phyloP scores from a whole-genome alignment of 139 green algal genomes.

The Mesotaenium endlicherianum region DNA sequence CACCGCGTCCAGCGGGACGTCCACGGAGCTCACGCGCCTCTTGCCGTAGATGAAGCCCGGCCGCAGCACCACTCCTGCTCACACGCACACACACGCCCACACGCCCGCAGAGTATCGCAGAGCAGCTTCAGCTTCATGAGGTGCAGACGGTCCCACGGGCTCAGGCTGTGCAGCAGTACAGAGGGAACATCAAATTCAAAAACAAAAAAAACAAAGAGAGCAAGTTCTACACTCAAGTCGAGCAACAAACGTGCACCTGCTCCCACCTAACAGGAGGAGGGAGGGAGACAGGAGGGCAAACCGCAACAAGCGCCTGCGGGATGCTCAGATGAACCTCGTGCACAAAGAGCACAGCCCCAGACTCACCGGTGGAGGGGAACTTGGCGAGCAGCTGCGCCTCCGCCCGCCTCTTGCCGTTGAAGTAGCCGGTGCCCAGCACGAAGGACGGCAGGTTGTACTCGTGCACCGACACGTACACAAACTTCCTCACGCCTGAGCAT shows the following conservation, averaged over 20 bases:
- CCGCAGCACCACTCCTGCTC: conserved; percentile 43
- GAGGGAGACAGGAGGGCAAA: not conserved
- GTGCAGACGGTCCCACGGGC: too few relatives aligned
- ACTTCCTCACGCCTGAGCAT: conserved; percentile 29
- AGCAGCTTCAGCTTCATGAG: too few relatives aligned
- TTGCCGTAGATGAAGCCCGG: conserved; percentile 55
- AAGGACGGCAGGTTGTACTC: conserved; percentile 57
- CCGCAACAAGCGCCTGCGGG: not conserved
- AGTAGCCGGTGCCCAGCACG: conserved; percentile 44
- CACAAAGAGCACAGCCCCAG: not conserved
- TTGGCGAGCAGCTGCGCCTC: conserved; percentile 17
- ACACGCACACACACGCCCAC: too few relatives aligned
- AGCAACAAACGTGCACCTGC: not conserved
- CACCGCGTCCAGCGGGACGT: conserved; percentile 41
- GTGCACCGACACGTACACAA: conserved; percentile 58
- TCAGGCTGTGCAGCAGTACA: too few relatives aligned
- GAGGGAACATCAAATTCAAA: too few relatives aligned
- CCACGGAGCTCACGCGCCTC: conserved; percentile 25
- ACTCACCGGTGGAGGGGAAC: conserved; percentile 37
- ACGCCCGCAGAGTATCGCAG: too few relatives aligned
- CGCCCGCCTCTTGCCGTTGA: conserved; percentile 48
- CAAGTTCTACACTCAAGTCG: not conserved
- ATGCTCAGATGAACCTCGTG: too few relatives aligned
- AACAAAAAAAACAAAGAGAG: too few relatives aligned
- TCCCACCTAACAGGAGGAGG: not conserved